Percentiles rank a stretch among this genome's conserved stretches.
These are phyloP conservation scores for Botrytis byssoidea DNA, from an alignment of 2,329 filamentous ascomycete genomes.

Conservation along the genomic window DNA sequence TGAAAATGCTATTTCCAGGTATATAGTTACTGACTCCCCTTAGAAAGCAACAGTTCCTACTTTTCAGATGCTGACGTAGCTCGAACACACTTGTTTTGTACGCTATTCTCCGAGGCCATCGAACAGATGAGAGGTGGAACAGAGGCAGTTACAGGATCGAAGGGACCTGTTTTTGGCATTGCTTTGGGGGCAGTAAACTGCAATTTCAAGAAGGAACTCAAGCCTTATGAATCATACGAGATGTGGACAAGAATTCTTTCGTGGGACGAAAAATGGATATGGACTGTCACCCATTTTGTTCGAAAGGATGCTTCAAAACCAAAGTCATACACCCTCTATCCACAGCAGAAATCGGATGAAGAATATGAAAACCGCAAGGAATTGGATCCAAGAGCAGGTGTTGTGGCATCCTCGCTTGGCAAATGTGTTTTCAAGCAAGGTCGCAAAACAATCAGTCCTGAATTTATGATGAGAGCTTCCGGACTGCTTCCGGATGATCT, in stretches of 20 bases:
- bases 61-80: slow-evolving; percentile 68
- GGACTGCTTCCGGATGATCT: slow-evolving; percentile 53
- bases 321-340: slow-evolving; percentile 38
- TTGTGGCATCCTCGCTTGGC: slow-evolving; percentile 49
- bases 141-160: slow-evolving; percentile 35
- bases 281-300: slow-evolving; percentile 56
- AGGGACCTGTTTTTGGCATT: slow-evolving; percentile 38
- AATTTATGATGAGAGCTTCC: slow-evolving; percentile 57
- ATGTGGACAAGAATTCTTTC: slow-evolving; percentile 68
- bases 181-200: slow-evolving; percentile 56
- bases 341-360: slow-evolving; percentile 33
- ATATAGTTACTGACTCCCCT: not conserved
- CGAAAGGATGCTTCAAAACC: slow-evolving; percentile 41
- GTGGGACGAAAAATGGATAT: slow-evolving; percentile 82
- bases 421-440: slow-evolving; percentile 62
- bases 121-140: slow-evolving; percentile 40
- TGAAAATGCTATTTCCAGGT: too few relatives aligned
- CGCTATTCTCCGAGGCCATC: slow-evolving; percentile 42
- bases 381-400: slow-evolving; percentile 21
- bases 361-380: slow-evolving; percentile 10
- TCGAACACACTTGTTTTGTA: slow-evolving; percentile 62
- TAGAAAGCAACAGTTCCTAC: slow-evolving; percentile 65
- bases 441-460: slow-evolving; percentile 63
- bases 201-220: slow-evolving; percentile 68
- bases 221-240: slow-evolving; percentile 67